Evolutionary conservation across 1,139 yeast species (phyloP), one percentile per base, ranked within the genome.

Genomic region (Saccharomycopsis hybrid): DNA sequence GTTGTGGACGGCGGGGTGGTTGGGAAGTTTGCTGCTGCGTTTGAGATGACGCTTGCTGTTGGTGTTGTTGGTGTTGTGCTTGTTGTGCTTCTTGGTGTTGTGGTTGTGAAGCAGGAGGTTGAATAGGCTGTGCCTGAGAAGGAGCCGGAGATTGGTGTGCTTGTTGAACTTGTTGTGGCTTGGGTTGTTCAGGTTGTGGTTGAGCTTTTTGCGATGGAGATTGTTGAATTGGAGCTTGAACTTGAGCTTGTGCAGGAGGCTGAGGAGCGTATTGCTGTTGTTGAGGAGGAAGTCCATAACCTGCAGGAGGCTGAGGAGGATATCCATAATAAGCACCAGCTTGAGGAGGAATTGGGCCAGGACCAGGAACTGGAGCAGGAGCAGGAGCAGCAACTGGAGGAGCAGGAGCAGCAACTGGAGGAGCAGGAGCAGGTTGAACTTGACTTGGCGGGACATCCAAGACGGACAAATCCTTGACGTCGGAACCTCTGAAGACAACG

Each of bases 401-500:
- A 5, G 9, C 18, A 9, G 80, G 56, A 65, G 65, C 47, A 70
- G 80, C 60, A 82, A 82, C 60, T 59, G 74, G 62, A 41, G 60
- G 63, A 35, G 65, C 69, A 43, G 54, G 65, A 29, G 62, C 35
- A 0, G 83, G 77, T 55, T 69, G 66, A 31, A 77, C 80, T 53
- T 77, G 74, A 35, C 76, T 79, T 53, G 76, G 69, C 7, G 82
- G 77, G 33, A 72, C 72, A 57, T 88, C 97, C 61, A 90, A 74
- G 55, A 92, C 95, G 56, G 82, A 80, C 65, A 92, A 74, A 62
- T 87, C 96, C 68, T 87, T 85, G 40, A 92, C 97, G 61, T 90
- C 97, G 38, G 88, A 80, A 40, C 98, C 98, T 58, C 94, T 79
- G 65, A 92, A 86, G 47, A 85, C 89, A 54, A 92, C 90, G 56